Evolutionary conservation across 2,329 filamentous ascomycete genomes (phyloP).

Genomic region (Penicillium digitatum): DNA sequence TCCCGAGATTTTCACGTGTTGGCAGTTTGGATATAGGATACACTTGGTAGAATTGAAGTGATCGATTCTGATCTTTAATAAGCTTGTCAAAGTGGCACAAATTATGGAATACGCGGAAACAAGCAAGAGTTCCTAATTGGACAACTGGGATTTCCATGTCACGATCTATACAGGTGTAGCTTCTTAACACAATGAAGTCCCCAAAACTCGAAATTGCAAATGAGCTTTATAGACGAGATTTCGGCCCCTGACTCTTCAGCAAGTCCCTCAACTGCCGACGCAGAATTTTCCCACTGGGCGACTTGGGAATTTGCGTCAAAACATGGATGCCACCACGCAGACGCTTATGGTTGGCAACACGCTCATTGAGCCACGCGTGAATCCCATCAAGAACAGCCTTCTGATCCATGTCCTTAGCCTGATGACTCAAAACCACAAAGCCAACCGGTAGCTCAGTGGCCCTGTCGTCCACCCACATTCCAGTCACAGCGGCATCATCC

Average conservation of each 20-base stretch:
- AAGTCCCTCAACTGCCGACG: constrained; percentile 25
- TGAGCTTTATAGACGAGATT: too few relatives aligned
- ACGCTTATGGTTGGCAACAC: constrained; percentile 32
- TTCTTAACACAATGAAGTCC: not conserved
- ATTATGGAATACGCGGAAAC: not conserved
- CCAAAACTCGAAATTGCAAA: constrained; percentile 4
- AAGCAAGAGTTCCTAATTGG: not conserved
- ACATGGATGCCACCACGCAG: constrained; percentile 33
- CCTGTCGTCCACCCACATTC: constrained; percentile 19
- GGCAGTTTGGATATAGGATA: not conserved
- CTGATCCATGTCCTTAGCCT: constrained; percentile 7
- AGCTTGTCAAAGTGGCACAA: not conserved
- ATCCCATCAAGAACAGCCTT: constrained; percentile 11
- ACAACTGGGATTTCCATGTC: not conserved
- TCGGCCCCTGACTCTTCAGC: constrained; percentile 17
- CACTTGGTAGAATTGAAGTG: not conserved
- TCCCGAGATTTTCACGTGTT: not conserved
- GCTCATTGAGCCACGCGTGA: constrained; percentile 22
- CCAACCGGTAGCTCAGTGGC: constrained; percentile 22
- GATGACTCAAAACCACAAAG: constrained; percentile 17
- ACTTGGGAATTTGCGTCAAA: constrained; percentile 32
- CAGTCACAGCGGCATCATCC: constrained; percentile 21
- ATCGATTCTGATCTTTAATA: not conserved
- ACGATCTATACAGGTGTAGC: not conserved
- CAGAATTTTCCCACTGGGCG: constrained; percentile 33